phyloP scores from a whole-genome alignment of 139 green algal species.

The Ettlia oleoabundans region DNA sequence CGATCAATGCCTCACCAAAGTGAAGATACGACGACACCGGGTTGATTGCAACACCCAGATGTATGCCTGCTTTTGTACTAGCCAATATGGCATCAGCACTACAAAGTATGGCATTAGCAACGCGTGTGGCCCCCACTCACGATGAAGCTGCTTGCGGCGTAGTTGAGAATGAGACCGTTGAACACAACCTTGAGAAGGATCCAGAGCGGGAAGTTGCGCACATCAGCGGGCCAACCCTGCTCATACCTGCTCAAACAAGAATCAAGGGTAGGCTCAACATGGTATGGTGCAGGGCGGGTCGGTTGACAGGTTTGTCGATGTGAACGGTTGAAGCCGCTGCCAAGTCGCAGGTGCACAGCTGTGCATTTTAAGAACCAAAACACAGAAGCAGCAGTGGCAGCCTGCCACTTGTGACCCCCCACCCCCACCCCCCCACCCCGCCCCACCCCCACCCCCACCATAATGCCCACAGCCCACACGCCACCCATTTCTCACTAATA shows the following conservation, averaged over 20 bases:
- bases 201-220: constrained; percentile 35
- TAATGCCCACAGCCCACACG: background rate
- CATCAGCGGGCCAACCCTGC: constrained; percentile 11
- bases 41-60: too few relatives aligned
- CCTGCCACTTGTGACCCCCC: too few relatives aligned
- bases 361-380: too few relatives aligned
- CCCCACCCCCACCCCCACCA: too few relatives aligned
- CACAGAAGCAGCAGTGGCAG: too few relatives aligned
- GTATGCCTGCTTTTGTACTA: too few relatives aligned
- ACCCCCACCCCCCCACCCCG: too few relatives aligned
- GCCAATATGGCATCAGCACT: background rate
- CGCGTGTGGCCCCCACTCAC: constrained; percentile 6
- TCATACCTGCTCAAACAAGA: constrained; percentile 48
- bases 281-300: too few relatives aligned
- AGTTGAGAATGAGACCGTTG: constrained; percentile 55
- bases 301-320: background rate
- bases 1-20: too few relatives aligned
- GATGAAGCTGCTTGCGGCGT: constrained; percentile 55
- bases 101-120: background rate
- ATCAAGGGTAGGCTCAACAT: background rate
- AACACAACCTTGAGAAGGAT: constrained; percentile 45
- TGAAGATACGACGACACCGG: background rate
- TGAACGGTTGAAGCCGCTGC: background rate
- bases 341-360: too few relatives aligned
- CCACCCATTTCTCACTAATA: background rate